Percentiles rank a stretch among this genome's conserved stretches.
These are phyloP conservation scores for Lentinus tigrinus DNA, from an alignment of 768 basidiomycete species.

Conservation along the genomic window DNA sequence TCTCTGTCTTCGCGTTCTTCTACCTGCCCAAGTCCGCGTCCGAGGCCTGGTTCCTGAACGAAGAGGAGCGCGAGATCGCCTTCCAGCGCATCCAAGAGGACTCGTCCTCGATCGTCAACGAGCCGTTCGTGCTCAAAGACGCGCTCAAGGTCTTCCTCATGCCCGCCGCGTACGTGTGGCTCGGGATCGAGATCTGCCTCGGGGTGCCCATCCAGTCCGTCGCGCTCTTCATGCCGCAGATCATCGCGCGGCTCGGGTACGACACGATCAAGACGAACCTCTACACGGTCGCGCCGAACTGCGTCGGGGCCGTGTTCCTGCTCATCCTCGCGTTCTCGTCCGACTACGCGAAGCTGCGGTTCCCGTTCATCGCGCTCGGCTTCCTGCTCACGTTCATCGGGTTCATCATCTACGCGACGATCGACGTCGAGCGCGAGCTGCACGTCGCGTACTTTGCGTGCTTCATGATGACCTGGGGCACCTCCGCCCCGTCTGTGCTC, in stretches of 20 bases:
- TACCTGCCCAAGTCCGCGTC: constrained; percentile 1
- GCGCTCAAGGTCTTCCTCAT: neutral
- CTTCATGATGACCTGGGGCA: constrained; percentile 9
- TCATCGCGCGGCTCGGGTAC: constrained; percentile 41
- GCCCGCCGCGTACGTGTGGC: neutral
- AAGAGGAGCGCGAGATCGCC: constrained; percentile 2
- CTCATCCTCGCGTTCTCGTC: constrained; percentile 1
- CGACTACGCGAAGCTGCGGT: constrained; percentile 2
- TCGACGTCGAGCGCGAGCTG: constrained; percentile 3
- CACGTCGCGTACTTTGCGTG: constrained; percentile 14
- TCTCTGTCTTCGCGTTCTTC: neutral
- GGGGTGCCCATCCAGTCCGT: constrained; percentile 6
- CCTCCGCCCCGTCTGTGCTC: neutral
- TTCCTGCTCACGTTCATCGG: constrained; percentile 13
- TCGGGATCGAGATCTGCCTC: constrained; percentile 2
- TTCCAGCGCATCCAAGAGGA: constrained; percentile 4
- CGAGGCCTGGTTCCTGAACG: neutral
- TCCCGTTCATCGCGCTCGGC: constrained; percentile 14
- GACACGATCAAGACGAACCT: constrained; percentile 55
- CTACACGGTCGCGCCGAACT: constrained; percentile 66
- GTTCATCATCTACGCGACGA: constrained; percentile 12
- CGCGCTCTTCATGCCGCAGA: constrained; percentile 6
- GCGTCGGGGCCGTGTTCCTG: constrained; percentile 23
- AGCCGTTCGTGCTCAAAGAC: neutral
- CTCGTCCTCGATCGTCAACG: constrained; percentile 4